Evolutionary conservation across 2,329 filamentous ascomycete species (phyloP), one percentile per base, ranked within the genome.

Genomic region (Phaeoacremonium minimum): DNA sequence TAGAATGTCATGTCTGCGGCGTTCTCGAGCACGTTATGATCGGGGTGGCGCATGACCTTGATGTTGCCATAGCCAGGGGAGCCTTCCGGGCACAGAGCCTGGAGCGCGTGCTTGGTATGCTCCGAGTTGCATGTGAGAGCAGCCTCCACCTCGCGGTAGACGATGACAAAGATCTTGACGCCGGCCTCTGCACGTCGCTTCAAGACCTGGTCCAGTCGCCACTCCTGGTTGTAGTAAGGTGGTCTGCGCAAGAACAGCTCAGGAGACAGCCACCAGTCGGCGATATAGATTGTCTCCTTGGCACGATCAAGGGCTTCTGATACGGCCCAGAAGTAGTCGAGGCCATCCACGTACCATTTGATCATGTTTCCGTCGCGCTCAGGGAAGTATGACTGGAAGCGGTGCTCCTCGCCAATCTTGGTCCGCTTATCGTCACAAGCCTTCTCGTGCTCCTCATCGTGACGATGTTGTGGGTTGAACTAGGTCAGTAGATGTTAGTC

Each of bases 271-370:
- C 93, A 97, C 93, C 91, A 98, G 55, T 97, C 93, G 41, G 75
- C 85, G 47, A 98, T 94, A 61, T 97, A 98, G 49, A 98, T 96
- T 31, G 85, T 84, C 63, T 97, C 91, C 53, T 85, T 85, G 26
- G 93, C 93, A 41, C 82, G 74, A 45, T 97, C 90, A n/a, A 97
- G 71, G 0, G 90, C 91, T 20, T 83, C 80, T 0, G 89, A 94
- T 9, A 98, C 89, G 14, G 93, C 79, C 83, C 89, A 95, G 59
- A 93, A 94, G 61, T 98, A 98, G 63, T 97, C 86, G 43, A 89
- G 75, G 4, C 89, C 93, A 56, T 97, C 93, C 9, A 97, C 87
- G 62, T 96, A 97, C 90, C 91, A 98, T 67, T 97, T 97, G 56
- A 93, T 73, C 40, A 85, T 72, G 59, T 97, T 96, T 18, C 83